phyloP scores from a whole-genome alignment of 208 protist genomes.

The Trypanosoma boissoni region DNA sequence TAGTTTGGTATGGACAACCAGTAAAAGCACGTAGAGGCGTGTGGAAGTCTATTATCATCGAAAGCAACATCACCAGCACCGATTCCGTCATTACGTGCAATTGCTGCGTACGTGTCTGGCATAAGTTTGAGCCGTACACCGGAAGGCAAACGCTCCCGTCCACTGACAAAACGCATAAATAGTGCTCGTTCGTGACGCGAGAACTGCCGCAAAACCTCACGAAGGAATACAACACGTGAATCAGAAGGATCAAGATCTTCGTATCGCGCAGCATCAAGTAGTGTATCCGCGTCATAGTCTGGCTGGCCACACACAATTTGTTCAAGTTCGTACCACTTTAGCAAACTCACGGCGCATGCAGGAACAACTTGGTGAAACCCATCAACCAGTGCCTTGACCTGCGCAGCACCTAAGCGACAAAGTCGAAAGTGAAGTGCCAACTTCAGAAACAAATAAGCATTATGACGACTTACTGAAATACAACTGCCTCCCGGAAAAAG shows the following conservation, averaged over 20 bases:
- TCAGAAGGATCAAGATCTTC: conserved; percentile 59
- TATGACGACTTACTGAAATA: conserved; percentile 49
- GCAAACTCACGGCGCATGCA: conserved; percentile 40
- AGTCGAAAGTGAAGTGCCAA: conserved; percentile 64
- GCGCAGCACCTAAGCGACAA: conserved; percentile 30
- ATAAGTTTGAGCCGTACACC: conserved; percentile 82
- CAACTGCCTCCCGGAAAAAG: conserved; percentile 35
- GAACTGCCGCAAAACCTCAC: conserved; percentile 75
- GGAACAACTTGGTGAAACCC: conserved; percentile 91
- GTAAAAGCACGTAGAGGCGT: conserved; percentile 96
- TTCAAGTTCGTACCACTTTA: conserved; percentile 92
- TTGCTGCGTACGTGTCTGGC: conserved; percentile 38
- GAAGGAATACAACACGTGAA: conserved; percentile 70
- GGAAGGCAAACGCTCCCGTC: conserved; percentile 77
- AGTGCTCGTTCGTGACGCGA: conserved; percentile 70
- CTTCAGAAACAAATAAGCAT: conserved; percentile 58
- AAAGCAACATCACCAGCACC: conserved; percentile 3
- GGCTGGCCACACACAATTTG: conserved; percentile 85
- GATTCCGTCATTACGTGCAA: not conserved
- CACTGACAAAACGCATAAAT: conserved; percentile 93
- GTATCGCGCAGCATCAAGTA: conserved; percentile 81
- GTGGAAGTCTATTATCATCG: conserved; percentile 88
- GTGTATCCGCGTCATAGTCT: conserved; percentile 87
- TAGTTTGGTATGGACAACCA: conserved; percentile 93
- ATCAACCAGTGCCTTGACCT: conserved; percentile 67